Evolutionary conservation across 768 basidiomycete genomes (phyloP).

Genomic region (Galerina sulciceps): DNA sequence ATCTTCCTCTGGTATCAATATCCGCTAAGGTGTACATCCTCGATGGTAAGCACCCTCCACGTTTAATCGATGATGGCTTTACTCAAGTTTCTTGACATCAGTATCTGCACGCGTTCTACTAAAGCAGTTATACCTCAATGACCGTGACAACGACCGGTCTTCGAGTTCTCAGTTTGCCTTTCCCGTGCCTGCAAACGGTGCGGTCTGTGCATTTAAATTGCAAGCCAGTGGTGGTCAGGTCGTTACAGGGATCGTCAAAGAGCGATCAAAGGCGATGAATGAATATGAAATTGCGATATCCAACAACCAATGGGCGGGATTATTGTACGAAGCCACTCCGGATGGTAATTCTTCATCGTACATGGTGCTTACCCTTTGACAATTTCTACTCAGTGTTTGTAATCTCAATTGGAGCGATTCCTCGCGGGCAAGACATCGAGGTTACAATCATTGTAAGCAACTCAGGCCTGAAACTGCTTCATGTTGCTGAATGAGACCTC

Average conservation of each 20-base stretch:
- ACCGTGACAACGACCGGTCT: background rate
- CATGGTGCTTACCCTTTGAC: background rate
- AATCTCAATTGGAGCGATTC: conserved; percentile 8
- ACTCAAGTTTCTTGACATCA: background rate
- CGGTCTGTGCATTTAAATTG: conserved; percentile 11
- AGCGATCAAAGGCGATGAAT: conserved; percentile 2
- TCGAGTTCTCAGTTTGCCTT: conserved; percentile 4
- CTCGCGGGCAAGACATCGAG: conserved; percentile 4
- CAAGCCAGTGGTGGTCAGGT: background rate
- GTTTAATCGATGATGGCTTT: background rate
- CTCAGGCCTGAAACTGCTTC: background rate
- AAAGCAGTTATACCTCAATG: conserved; percentile 3
- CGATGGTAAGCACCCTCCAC: background rate
- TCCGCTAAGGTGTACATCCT: background rate
- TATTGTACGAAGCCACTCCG: conserved; percentile 8
- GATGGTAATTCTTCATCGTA: background rate
- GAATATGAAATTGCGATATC: conserved; percentile 4
- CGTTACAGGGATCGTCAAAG: conserved; percentile 7
- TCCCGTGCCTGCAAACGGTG: conserved; percentile 8
- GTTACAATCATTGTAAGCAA: conserved; percentile 6
- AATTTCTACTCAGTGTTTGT: conserved; percentile 2
- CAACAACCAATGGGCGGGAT: conserved; percentile 6
- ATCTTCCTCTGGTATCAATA: too few species aligned
- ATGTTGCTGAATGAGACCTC: background rate
- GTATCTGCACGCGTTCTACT: conserved; percentile 8